These are phyloP conservation scores for Fusarium siculi DNA, from an alignment of 2,329 filamentous ascomycete species.

Conservation along the genomic window DNA sequence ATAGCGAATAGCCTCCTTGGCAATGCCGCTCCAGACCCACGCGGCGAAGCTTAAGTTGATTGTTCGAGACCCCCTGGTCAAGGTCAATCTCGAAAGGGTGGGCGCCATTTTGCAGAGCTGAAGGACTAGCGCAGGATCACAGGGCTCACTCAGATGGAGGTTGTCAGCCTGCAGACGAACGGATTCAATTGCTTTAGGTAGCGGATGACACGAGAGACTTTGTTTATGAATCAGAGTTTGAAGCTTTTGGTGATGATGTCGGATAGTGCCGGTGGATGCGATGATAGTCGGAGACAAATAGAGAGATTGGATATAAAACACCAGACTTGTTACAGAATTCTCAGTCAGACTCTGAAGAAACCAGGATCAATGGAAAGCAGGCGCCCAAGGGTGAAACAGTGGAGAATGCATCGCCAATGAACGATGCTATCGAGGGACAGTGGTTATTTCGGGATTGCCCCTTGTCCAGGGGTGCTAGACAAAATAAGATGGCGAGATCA, in stretches of 20 bases:
- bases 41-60: constrained; percentile 43
- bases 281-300: background rate
- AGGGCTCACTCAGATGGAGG: constrained; percentile 13
- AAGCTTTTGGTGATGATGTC: background rate
- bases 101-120: constrained; percentile 23
- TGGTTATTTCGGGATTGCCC: constrained; percentile 34
- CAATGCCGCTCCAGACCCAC: constrained; percentile 34
- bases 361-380: constrained; percentile 17
- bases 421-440: background rate
- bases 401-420: constrained; percentile 29
- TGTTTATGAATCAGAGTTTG: constrained; percentile 7
- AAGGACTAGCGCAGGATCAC: constrained; percentile 16
- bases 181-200: background rate
- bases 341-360: constrained; percentile 12
- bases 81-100: constrained; percentile 28
- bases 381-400: constrained; percentile 33
- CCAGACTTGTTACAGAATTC: constrained; percentile 31
- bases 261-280: background rate
- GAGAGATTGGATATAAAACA: constrained; percentile 22
- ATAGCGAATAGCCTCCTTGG: constrained; percentile 28
- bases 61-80: constrained; percentile 38
- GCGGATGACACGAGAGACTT: background rate
- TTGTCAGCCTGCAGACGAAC: constrained; percentile 19
- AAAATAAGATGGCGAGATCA: background rate
- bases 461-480: constrained; percentile 5